A percentile compares a stretch with the other conserved stretches of the same genome.
Evolutionary conservation across 2,329 filamentous ascomycete species (phyloP).

Genomic region (Aspergillus tamarii): DNA sequence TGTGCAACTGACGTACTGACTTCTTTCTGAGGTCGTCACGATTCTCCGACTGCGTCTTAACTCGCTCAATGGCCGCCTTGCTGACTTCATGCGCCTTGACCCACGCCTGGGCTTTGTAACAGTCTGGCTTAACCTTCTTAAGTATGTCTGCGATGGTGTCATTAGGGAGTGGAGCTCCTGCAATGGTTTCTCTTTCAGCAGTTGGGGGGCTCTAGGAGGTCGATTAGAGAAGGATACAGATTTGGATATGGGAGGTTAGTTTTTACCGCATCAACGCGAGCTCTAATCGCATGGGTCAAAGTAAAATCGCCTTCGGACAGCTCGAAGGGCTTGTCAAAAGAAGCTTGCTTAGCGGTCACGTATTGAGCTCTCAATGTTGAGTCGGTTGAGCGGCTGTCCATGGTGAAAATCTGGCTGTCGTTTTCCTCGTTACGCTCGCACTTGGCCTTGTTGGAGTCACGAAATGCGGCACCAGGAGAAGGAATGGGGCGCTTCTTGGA

Average conservation of each 20-base stretch:
- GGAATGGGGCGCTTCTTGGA: neutral
- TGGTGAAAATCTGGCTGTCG: neutral
- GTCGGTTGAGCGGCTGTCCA: neutral
- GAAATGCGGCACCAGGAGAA: neutral
- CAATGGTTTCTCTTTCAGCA: neutral
- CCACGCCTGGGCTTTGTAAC: conserved; percentile 24
- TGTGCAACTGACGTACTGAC: conserved; percentile 10
- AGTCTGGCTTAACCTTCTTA: conserved; percentile 19
- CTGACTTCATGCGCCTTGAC: conserved; percentile 20
- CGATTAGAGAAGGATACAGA: neutral
- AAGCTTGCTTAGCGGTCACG: neutral
- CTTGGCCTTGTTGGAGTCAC: neutral
- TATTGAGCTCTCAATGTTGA: neutral
- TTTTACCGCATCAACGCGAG: neutral
- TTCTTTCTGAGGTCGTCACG: conserved; percentile 15
- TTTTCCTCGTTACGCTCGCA: neutral
- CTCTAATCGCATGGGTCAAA: neutral
- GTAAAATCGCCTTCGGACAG: neutral
- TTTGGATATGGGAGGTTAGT: neutral
- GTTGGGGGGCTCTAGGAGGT: neutral
- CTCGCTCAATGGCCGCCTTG: conserved; percentile 10
- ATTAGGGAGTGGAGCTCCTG: conserved; percentile 13
- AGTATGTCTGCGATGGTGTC: conserved; percentile 26
- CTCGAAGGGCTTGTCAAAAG: neutral
- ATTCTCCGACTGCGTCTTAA: conserved; percentile 10